Evolutionary conservation across 148 eudicot genomes (phyloP).

Genomic region (Agrostemma githago): DNA sequence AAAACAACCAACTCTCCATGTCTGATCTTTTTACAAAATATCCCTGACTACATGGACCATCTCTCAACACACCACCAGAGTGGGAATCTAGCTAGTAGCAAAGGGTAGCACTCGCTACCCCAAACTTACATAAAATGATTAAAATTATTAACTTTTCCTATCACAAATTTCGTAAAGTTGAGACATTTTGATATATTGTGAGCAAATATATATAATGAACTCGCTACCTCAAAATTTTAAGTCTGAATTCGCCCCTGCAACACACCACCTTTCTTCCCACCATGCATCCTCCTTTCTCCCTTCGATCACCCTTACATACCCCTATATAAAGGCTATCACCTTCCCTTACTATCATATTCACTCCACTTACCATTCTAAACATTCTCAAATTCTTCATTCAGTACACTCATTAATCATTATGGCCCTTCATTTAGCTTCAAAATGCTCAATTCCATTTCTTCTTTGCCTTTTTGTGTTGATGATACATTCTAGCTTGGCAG

Average conservation of each 20-base stretch:
- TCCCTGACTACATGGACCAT: background rate
- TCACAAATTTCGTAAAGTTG: no score
- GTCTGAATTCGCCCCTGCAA: no score
- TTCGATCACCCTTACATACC: no score
- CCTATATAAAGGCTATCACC: background rate
- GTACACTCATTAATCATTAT: background rate
- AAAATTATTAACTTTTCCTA: no score
- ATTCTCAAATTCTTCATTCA: background rate
- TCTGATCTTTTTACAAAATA: background rate
- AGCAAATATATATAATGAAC: no score
- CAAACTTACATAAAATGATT: no score
- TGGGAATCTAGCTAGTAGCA: no score
- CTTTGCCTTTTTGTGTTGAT: background rate
- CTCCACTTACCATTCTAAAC: background rate
- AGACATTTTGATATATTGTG: no score
- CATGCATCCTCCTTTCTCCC: conserved; percentile 6
- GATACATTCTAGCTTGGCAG: conserved; percentile 9
- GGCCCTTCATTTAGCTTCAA: background rate
- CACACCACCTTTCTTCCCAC: conserved; percentile 10
- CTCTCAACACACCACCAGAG: no score
- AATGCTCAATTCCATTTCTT: background rate
- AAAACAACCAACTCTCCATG: background rate
- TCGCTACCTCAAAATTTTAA: no score
- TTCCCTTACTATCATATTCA: background rate
- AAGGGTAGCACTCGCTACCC: no score